These are phyloP conservation scores for Ophiosphaerella herpotricha DNA, from an alignment of 2,329 filamentous ascomycete genomes.

Conservation along the genomic window DNA sequence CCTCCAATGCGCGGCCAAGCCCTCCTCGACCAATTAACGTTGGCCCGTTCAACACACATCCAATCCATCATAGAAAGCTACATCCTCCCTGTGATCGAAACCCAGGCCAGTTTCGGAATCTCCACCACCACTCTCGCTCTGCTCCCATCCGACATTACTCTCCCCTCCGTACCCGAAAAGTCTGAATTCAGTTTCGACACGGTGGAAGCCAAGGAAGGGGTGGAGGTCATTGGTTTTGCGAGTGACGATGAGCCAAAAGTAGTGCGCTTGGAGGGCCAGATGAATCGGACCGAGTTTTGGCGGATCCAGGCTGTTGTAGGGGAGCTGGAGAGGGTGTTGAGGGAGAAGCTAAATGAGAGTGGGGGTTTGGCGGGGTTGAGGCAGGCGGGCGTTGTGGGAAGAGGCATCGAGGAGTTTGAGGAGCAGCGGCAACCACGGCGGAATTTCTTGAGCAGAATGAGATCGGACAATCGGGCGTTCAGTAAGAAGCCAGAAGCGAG, in stretches of 20 bases:
- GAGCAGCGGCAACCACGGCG: constrained; percentile 6
- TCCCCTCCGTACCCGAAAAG: constrained; percentile 26
- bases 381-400: constrained; percentile 1
- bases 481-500: constrained; percentile 28
- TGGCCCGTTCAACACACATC: constrained; percentile 49
- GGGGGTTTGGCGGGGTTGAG: constrained; percentile 8
- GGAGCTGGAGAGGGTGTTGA: constrained; percentile 46
- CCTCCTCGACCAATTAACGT: constrained; percentile 43
- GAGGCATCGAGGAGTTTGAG: constrained; percentile 2
- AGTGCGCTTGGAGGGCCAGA: constrained; percentile 46
- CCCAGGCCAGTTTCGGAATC: constrained; percentile 48
- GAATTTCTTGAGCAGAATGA: constrained; percentile 30
- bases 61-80: constrained; percentile 44
- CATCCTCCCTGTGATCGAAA: constrained; percentile 49
- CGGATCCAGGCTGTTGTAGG: constrained; percentile 46
- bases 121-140: constrained; percentile 52
- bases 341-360: constrained; percentile 36
- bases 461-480: constrained; percentile 23
- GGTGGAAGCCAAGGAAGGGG: constrained; percentile 9
- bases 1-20: constrained; percentile 25
- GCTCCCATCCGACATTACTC: constrained; percentile 49
- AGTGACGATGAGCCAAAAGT: constrained; percentile 47
- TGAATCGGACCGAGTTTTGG: constrained; percentile 52
- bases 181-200: constrained; percentile 39
- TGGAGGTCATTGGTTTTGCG: constrained; percentile 48